Base-by-base conservation (phyloP, 2,329 filamentous ascomycete species). In the Monascus ruber region DNA sequence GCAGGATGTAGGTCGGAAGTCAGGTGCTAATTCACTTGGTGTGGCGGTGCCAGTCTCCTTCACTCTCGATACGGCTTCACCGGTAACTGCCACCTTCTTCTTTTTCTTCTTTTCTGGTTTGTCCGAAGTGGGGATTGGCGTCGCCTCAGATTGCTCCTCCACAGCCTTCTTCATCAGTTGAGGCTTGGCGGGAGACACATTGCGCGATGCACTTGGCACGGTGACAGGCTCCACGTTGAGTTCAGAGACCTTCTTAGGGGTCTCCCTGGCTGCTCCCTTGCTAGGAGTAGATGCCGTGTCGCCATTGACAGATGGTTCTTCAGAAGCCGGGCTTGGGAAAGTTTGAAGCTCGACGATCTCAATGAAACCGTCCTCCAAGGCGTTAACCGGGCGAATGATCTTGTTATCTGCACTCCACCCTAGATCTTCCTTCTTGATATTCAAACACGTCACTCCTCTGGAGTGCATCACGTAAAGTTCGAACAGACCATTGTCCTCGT, bases 381-480 rank as follows among this genome's bases (percentile, higher is more conserved):
- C 88, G 60, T 94, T 80, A 31, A 91, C 76, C 0, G 83, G 74
- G 39, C 81, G 70, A 31, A 94, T 70, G 38, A 94, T 84, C 69
- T 93, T 94, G 64, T 87, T 89, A 45, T 95, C 85, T 50, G 79
- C 77, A 50, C 81, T 83, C 88, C 88, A 96, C 26, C 93, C 91
- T 36, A 98, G 71, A 62, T 96, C 89, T 37, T 81, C 77, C 58
- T 89, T 85, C 60, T 83, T 89, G 59, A 98, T 79, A 47, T 79
- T 80, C 38, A 96, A 61, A 52, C 85, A 89, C 11, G 88, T 88
- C n/a, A 96, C 87, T 44, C 91, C 91, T 66, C 87, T 93, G 7
- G 91, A 95, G 62, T 98, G 89, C 82, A 95, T 94, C 27, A 86
- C 83, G 59, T 98, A 98, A 6, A 98, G 73, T 67, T 98, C 91